Base-by-base conservation (phyloP, 176 grass and related monocot species). In the Avena eriantha region DNA sequence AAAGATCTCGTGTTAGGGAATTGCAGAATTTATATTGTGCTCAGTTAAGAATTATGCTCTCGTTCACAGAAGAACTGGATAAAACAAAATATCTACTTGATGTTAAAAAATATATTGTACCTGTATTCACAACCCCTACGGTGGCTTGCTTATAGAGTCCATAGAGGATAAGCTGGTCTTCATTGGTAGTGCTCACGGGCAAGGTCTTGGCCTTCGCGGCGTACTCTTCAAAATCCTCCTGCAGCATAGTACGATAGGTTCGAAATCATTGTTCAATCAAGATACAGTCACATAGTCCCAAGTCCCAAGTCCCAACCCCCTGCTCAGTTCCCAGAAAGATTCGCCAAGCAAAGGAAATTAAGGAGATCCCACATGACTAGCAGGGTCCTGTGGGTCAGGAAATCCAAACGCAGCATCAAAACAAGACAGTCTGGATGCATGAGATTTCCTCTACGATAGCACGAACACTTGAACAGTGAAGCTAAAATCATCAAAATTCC, bases 71-170 rank as follows among this genome's bases (percentile, higher is more conserved):
- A 82, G 2, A 18, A 67, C n/a, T 45, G 9, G 68, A 23, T 9
- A 18, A 85, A 86, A 8, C 68, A 41, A 81, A 84, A 16, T 60
- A 64, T 33, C 31, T 69, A 29, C 17, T 51, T 24, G 56, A 69
- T 8, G 31, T 8, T 43, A 45, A 39, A 66, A 73, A 54, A 56
- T 63, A 69, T 80, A 67, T 8, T 91, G 77, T 95, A 95, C 93
- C 19, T 46, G 86, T 96, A 77, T 80, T 87, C 43, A 92, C 90
- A 78, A 81, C 21, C 36, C 96, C 93, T 85, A 86, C 79, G 55
- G 93, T 98, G 64, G 93, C 92, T 86, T 95, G 93, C 81, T 98
- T 94, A 77, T 60, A 96, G 77, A 98, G 96, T 47, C 90, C 92
- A 21, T 98, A 98, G 21, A 98, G 81, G 46, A 89, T 92, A 65